phyloP scores from a whole-genome alignment of 208 protist species.

The Vickermania spadyakhi region DNA sequence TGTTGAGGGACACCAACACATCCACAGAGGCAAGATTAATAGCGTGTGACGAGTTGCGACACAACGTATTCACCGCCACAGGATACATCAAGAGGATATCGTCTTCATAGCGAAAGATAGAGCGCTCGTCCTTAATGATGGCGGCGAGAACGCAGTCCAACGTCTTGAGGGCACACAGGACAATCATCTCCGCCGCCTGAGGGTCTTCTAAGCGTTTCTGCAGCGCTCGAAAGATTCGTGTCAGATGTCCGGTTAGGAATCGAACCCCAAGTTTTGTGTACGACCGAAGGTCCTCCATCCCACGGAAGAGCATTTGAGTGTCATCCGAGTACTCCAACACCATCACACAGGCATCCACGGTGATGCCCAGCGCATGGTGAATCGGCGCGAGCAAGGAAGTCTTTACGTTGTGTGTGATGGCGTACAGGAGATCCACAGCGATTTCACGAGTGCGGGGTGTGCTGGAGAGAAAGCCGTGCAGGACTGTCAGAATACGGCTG shows the following conservation, averaged over 20 bases:
- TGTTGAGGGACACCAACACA: conserved; percentile 69
- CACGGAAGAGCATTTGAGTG: conserved; percentile 54
- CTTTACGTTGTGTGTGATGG: conserved; percentile 51
- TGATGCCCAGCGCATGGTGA: conserved; percentile 65
- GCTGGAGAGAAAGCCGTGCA: conserved; percentile 79
- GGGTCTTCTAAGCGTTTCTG: conserved; percentile 51
- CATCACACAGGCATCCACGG: conserved; percentile 75
- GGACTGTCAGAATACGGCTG: conserved; percentile 57
- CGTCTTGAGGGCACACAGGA: conserved; percentile 67
- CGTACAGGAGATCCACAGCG: conserved; percentile 72
- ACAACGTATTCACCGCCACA: conserved; percentile 49
- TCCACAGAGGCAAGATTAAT: conserved; percentile 71
- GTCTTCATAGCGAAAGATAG: conserved; percentile 71
- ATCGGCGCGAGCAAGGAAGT: conserved; percentile 33
- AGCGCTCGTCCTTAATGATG: conserved; percentile 46
- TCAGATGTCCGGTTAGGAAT: conserved; percentile 58
- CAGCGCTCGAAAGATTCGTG: conserved; percentile 81
- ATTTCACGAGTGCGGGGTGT: conserved; percentile 59
- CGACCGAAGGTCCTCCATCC: conserved; percentile 77
- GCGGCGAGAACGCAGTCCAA: conserved; percentile 54
- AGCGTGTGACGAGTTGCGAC: conserved; percentile 47
- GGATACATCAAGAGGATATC: conserved; percentile 72
- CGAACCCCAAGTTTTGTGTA: conserved; percentile 68
- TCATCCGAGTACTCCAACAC: conserved; percentile 81
- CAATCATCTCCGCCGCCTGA: conserved; percentile 48